Conservation (phyloP, 768 basidiomycete species). For the Lactarius quietus region DNA sequence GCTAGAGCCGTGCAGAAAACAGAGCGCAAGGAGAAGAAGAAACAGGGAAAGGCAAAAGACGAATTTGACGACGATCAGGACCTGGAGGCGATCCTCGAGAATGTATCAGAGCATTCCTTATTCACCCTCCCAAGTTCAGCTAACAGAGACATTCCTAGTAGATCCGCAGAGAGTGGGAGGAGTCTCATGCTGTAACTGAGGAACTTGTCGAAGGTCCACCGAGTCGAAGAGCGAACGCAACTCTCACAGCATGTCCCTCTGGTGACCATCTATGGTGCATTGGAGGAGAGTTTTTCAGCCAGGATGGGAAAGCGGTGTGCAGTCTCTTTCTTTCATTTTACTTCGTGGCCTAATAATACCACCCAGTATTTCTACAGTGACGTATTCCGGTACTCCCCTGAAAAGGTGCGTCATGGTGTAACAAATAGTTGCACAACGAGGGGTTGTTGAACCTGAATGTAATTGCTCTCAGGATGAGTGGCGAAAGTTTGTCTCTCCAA, state of each 20-base stretch:
- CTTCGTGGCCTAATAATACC: background rate
- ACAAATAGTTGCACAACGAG: background rate
- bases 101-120: constrained; percentile 42
- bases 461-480: constrained; percentile 65
- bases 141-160: constrained; percentile 38
- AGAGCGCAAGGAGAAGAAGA: constrained; percentile 66
- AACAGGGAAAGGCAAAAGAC: constrained; percentile 45
- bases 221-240: constrained; percentile 77
- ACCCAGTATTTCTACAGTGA: constrained; percentile 81
- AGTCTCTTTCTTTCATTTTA: constrained; percentile 3
- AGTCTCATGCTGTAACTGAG: constrained; percentile 77
- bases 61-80: constrained; percentile 69
- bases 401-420: constrained; percentile 48
- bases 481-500: constrained; percentile 79
- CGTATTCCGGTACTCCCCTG: constrained; percentile 80
- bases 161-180: constrained; percentile 83
- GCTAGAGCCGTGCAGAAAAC: constrained; percentile 62
- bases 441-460: background rate
- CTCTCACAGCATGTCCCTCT: constrained; percentile 72
- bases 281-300: constrained; percentile 84
- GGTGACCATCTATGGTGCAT: constrained; percentile 82
- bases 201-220: constrained; percentile 83
- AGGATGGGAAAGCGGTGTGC: constrained; percentile 75
- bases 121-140: background rate
- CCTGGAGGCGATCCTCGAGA: constrained; percentile 79